Evolutionary conservation across 1,284 basidiomycete genomes (phyloP).

Genomic region (Coniophora puteana): DNA sequence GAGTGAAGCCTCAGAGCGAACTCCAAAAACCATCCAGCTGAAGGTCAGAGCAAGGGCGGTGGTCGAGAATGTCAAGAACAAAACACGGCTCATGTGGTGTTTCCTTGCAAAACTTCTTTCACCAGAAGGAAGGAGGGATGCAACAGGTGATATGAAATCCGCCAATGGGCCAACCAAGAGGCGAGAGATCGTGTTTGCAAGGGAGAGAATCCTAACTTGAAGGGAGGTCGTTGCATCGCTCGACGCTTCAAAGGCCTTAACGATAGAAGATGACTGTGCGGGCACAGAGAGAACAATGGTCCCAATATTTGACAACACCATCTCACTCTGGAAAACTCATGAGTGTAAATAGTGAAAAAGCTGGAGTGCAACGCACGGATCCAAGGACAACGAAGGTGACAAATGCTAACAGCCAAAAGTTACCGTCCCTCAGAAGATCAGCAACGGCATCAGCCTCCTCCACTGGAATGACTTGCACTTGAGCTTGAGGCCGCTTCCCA

Average conservation of each 20-base stretch:
- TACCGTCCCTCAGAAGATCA: slow-evolving; percentile 47
- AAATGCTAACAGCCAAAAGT: slow-evolving; percentile 54
- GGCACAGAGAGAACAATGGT: slow-evolving; percentile 68
- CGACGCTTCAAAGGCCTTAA: slow-evolving; percentile 15
- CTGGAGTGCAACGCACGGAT: slow-evolving; percentile 42
- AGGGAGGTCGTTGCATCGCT: slow-evolving; percentile 37
- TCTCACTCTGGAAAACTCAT: slow-evolving; percentile 54
- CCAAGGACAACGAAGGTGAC: slow-evolving; percentile 50
- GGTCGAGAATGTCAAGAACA: slow-evolving; percentile 50
- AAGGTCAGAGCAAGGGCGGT: slow-evolving; percentile 47
- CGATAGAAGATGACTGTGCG: slow-evolving; percentile 18
- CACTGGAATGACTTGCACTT: slow-evolving; percentile 20
- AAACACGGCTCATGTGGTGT: slow-evolving; percentile 55
- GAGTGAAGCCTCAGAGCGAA: slow-evolving; percentile 44
- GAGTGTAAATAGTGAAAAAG: neutral
- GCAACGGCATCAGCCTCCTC: slow-evolving; percentile 32
- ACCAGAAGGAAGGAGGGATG: slow-evolving; percentile 35
- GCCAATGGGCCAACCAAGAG: slow-evolving; percentile 65
- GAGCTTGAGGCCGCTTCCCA: slow-evolving; percentile 16
- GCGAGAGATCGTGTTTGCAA: slow-evolving; percentile 69
- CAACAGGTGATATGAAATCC: slow-evolving; percentile 63
- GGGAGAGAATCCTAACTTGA: slow-evolving; percentile 68
- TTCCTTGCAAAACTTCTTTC: slow-evolving; percentile 38
- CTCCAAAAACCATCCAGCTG: slow-evolving; percentile 46
- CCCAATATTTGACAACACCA: slow-evolving; percentile 78